Percentiles rank a stretch among this genome's conserved stretches.
These are phyloP conservation scores for Tephrocybe sp. DNA, from an alignment of 768 basidiomycete genomes.

Conservation along the genomic window DNA sequence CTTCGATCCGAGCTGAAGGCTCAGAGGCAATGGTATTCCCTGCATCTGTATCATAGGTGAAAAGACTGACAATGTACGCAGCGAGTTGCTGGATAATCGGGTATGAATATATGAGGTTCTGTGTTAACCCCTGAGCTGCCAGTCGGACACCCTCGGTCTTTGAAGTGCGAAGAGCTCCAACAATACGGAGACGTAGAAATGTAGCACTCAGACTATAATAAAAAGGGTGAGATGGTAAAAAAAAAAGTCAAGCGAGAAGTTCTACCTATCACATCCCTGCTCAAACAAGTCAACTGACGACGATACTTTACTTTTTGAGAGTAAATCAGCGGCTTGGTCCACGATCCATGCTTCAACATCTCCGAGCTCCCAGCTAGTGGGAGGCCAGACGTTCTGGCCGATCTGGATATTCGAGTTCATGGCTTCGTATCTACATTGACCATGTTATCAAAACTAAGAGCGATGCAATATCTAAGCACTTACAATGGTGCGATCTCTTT, in stretches of 20 bases:
- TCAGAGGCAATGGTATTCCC: too few relatives aligned
- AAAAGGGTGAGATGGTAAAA: not conserved
- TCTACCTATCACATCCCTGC: conserved; percentile 32
- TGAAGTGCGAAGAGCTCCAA: conserved; percentile 23
- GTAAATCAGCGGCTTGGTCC: conserved; percentile 9
- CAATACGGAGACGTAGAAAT: conserved; percentile 35
- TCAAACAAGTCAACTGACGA: conserved; percentile 27
- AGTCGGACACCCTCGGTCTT: not conserved
- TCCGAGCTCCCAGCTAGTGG: not conserved
- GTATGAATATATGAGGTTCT: not conserved
- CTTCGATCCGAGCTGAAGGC: conserved; percentile 17
- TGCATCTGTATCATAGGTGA: not conserved
- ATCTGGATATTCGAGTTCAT: not conserved
- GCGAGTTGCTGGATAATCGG: not conserved
- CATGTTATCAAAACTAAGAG: too few relatives aligned
- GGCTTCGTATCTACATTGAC: not conserved
- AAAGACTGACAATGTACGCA: not conserved
- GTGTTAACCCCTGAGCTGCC: not conserved
- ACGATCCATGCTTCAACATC: not conserved
- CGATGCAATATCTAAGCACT: conserved; percentile 9
- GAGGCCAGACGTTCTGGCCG: not conserved
- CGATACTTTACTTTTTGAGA: conserved; percentile 9
- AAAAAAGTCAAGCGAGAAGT: not conserved
- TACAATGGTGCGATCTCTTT: conserved; percentile 39
- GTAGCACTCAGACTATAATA: conserved; percentile 31